These are phyloP conservation scores for Aspergillus sp. DNA, from an alignment of 2,329 filamentous ascomycete species.

Conservation along the genomic window DNA sequence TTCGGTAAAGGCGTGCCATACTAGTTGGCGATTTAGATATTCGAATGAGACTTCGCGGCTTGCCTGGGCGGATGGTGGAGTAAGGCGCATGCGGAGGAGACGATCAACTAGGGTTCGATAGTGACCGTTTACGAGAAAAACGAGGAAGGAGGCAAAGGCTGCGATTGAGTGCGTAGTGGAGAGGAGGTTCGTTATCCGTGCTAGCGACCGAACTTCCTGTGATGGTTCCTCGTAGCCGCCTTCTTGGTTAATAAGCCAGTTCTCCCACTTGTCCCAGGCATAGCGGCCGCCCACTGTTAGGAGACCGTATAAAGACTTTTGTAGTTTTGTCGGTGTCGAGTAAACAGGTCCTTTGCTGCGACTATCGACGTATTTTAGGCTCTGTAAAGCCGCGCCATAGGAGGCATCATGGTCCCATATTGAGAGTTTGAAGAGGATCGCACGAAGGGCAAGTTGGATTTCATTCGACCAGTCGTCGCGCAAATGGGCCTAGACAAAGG, in stretches of 20 bases:
- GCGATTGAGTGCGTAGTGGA: constrained; percentile 77
- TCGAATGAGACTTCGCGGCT: constrained; percentile 94
- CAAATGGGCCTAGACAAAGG: constrained; percentile 54
- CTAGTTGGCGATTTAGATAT: constrained; percentile 93
- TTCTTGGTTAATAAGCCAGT: constrained; percentile 74
- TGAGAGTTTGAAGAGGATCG: constrained; percentile 86
- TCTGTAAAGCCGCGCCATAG: constrained; percentile 90
- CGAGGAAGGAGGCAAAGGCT: constrained; percentile 79
- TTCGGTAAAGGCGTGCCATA: constrained; percentile 99
- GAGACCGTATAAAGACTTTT: constrained; percentile 81
- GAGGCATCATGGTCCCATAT: constrained; percentile 97
- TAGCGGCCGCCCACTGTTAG: constrained; percentile 86
- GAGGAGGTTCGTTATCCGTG: constrained; percentile 65
- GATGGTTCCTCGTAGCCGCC: constrained; percentile 68
- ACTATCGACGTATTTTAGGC: constrained; percentile 85
- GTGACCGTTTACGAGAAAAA: constrained; percentile 86
- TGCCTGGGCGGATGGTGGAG: constrained; percentile 80
- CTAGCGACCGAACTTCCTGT: constrained; percentile 57
- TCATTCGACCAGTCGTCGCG: constrained; percentile 86
- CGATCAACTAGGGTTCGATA: constrained; percentile 91
- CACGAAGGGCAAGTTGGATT: constrained; percentile 73
- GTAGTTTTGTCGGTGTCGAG: constrained; percentile 71
- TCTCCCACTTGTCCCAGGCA: constrained; percentile 88
- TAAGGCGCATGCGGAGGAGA: constrained; percentile 77
- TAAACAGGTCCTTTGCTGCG: constrained; percentile 63